Base-by-base conservation (phyloP, 2,329 filamentous ascomycete species). In the Purpureocillium lavendulum region DNA sequence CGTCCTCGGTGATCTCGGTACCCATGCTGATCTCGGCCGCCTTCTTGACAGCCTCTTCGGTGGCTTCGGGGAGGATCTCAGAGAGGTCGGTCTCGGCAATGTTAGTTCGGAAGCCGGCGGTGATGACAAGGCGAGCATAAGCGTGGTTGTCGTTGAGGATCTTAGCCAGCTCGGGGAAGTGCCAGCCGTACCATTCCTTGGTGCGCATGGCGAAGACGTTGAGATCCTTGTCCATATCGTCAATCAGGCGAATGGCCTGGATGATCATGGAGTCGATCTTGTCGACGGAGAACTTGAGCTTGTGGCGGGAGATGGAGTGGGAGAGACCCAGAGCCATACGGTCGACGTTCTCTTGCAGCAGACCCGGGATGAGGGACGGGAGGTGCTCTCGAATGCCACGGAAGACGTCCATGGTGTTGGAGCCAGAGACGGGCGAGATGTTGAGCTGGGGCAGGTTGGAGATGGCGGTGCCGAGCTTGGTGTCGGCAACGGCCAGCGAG, bases 231-330 rank as follows among this genome's bases (percentile, higher is more conserved):
- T 98, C 92, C 45, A 98, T 71, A 49, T 98, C 92, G 60, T 98
- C 92, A 35, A 98, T 75, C 38, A 96, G 78, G 48, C 84, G 83
- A 59, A 98, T 92, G 41, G 89, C 89, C 69, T 98, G 92, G 42
- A 98, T 89, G 58, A 98, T 95, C 92, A 98, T 98, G 38, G 92
- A 92, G 61, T 98, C 92, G 51, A 98, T 90, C 75, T 98, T 98
- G 60, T 98, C 89, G 41, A 90, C 84, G 8, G 87, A 95, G 69
- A 98, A 98, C 73, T 96, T 96, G 58, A 98, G 80, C 75, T 95
- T 97, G 71, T 98, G 89, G 48, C 89, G 83, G 35, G 90, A 94
- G 56, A 98, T 82, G 41, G 89, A 96, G 70, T 98, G 92, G 29
- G 90, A 94, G 37, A 98, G 82, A 79, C 92, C 92, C 44, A 98